Percentiles rank a stretch among this genome's conserved stretches.
Evolutionary conservation across 1,139 yeast species (phyloP).

Genomic region (Saccharomycopsis phalli): DNA sequence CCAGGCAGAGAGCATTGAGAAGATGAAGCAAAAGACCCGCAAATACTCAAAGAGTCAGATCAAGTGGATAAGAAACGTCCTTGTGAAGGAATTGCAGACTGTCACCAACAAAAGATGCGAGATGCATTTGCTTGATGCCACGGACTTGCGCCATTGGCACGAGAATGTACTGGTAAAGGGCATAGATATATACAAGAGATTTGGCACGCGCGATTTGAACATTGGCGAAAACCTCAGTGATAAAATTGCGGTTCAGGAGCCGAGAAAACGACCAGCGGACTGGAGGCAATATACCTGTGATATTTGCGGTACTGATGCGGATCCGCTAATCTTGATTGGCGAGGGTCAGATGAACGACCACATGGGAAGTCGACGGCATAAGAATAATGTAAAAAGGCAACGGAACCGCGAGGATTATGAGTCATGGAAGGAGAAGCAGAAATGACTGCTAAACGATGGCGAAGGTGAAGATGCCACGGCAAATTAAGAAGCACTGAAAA

Average conservation of each 20-base stretch:
- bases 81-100: slow-evolving; percentile 48
- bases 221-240: slow-evolving; percentile 36
- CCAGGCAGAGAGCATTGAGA: slow-evolving; percentile 41
- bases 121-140: slow-evolving; percentile 68
- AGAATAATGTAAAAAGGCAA: slow-evolving; percentile 33
- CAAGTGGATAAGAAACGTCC: slow-evolving; percentile 80
- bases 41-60: slow-evolving; percentile 84
- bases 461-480: not conserved
- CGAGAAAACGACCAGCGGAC: slow-evolving; percentile 26
- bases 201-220: slow-evolving; percentile 27
- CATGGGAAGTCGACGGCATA: slow-evolving; percentile 56
- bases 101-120: not conserved
- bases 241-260: slow-evolving; percentile 5
- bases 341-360: slow-evolving; percentile 65
- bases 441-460: not conserved
- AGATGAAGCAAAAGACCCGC: slow-evolving; percentile 79
- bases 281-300: slow-evolving; percentile 71
- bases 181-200: slow-evolving; percentile 36
- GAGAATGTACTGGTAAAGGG: slow-evolving; percentile 50
- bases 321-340: slow-evolving; percentile 60
- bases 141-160: slow-evolving; percentile 57
- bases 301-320: slow-evolving; percentile 50
- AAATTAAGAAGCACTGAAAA: not conserved
- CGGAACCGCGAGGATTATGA: slow-evolving; percentile 36
- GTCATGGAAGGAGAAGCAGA: not conserved